Percentiles rank a stretch among this genome's conserved stretches.
Evolutionary conservation across 2,329 filamentous ascomycete genomes (phyloP).

Genomic region (Diaporthe destruens): DNA sequence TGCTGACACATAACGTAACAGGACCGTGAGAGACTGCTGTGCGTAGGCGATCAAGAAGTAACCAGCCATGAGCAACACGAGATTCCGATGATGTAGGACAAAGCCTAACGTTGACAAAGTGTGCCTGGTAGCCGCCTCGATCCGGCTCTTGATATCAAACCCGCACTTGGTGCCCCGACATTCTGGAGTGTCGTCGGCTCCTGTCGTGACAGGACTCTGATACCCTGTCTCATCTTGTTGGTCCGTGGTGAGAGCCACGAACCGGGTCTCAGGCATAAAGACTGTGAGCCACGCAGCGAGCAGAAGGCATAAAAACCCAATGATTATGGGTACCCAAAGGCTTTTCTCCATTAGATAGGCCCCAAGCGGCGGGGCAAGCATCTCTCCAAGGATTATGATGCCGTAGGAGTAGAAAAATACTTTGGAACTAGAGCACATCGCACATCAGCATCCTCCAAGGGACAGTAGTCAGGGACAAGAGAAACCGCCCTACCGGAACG

Average conservation of each 20-base stretch:
- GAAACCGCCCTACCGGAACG: background rate
- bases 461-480: no score
- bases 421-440: background rate
- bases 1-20: slow-evolving; percentile 1
- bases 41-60: slow-evolving; percentile 2
- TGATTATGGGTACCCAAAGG: slow-evolving; percentile 4
- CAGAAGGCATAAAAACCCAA: background rate
- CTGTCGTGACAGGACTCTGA: background rate
- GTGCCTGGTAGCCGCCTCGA: background rate
- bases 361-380: slow-evolving; percentile 10
- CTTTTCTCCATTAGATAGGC: background rate
- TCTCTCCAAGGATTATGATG: slow-evolving; percentile 5
- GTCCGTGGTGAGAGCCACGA: background rate
- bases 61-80: slow-evolving; percentile 10
- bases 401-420: slow-evolving; percentile 17
- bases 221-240: background rate
- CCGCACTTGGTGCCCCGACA: background rate
- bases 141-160: background rate
- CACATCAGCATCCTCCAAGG: background rate
- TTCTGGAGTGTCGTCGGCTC: background rate
- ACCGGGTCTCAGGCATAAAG: background rate
- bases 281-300: background rate
- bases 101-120: background rate
- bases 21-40: background rate
- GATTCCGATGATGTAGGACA: background rate